Evolutionary conservation across 768 basidiomycete genomes (phyloP), one percentile per base, ranked within the genome.

Genomic region (Suillus brevipes): DNA sequence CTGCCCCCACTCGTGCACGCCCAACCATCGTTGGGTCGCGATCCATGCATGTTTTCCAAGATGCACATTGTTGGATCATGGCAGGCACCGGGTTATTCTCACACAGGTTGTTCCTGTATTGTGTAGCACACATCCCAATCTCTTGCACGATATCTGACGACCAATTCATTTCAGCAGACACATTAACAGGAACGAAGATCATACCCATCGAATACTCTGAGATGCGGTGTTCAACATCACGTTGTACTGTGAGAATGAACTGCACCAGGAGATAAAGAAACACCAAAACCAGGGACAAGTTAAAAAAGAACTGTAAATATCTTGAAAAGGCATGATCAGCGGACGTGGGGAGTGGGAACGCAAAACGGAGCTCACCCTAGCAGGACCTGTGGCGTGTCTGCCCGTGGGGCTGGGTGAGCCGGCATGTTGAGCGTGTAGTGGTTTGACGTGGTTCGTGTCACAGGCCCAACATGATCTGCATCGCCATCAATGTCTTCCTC

Each of bases 41-140:
- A 78, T 91, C 89, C 96, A 97, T 97, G 74, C 95, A 98, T 6
- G 87, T 85, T 73, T 97, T 92, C 97, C 97, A 99, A 66, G 85
- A 85, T 56, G 84, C 84, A 76, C 97, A 99, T 75, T 91, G 89
- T 49, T 87, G 85, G 55, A 87, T 83, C 91, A 99, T 92, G 16
- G 92, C 94, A 38, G 97, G 97, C 14, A 97, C 84, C 38, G 91
- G 84, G 69, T 84, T 88, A 23, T 74, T 73, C 49, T 85, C 87
- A 77, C 97, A 98, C 25, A 90, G 82, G 77, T 97, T 98, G 66
- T 88, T 86, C 75, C 88, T 88, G 82, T 90, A 91, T 63, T 89
- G 85, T 25, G 88, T 78, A 4, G 92, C 85, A 78, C 97, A 99
- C 74, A 90, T 84, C 53, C 91, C 83, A 67, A 98, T 98, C 75